Conservation (phyloP, 805 yeast genomes). For the Sugiyamaella lignohabitans region DNA sequence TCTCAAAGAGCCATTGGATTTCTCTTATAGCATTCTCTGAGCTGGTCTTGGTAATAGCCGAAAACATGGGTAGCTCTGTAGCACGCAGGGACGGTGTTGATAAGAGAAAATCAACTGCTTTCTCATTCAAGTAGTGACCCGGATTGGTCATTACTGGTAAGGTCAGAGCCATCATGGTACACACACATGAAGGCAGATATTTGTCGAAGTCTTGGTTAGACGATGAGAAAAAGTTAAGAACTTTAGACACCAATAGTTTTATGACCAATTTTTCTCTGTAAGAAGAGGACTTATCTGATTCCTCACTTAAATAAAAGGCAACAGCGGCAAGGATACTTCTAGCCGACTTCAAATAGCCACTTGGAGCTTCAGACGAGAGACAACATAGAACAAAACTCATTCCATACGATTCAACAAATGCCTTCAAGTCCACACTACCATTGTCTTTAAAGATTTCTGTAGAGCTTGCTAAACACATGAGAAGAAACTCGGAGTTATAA, state of each 20-base stretch:
- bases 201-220: conserved; percentile 12
- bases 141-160: conserved; percentile 60
- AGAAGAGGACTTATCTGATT: conserved; percentile 32
- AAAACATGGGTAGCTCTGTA: conserved; percentile 33
- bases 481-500: conserved; percentile 65
- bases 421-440: conserved; percentile 45
- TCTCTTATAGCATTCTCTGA: conserved; percentile 41
- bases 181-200: conserved; percentile 37
- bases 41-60: conserved; percentile 15
- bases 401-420: conserved; percentile 50
- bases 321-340: conserved; percentile 2
- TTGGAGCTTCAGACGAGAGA: conserved; percentile 6
- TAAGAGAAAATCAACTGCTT: conserved; percentile 58
- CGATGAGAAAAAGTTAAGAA: conserved; percentile 18
- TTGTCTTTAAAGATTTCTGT: conserved; percentile 30
- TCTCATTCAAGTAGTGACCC: conserved; percentile 66
- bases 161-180: conserved; percentile 49
- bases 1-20: conserved; percentile 57
- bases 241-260: conserved; percentile 32
- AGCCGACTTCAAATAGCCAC: neutral
- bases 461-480: conserved; percentile 55
- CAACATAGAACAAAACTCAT: conserved; percentile 42
- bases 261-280: conserved; percentile 54
- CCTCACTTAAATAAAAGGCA: neutral
- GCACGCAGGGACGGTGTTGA: conserved; percentile 25